Evolutionary conservation across 2,329 filamentous ascomycete genomes (phyloP).

Genomic region (Aureobasidium namibiae): DNA sequence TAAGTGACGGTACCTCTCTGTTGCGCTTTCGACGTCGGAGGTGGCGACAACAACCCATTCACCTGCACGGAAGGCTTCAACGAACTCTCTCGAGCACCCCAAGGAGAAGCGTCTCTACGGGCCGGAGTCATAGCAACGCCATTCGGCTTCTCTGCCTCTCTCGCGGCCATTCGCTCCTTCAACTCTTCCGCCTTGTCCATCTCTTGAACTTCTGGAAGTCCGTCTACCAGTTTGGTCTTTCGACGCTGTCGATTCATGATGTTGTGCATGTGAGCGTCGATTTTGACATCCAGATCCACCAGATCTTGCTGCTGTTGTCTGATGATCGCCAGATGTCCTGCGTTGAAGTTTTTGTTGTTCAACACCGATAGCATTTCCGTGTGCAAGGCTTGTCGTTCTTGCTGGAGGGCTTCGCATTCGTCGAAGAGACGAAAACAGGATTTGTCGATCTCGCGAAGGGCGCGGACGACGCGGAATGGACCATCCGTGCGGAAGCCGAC

Average conservation of each 20-base stretch:
- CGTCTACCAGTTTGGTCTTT: not conserved
- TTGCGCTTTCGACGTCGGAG: not conserved
- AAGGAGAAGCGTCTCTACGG: not conserved
- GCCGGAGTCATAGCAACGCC: not conserved
- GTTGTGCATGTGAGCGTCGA: not conserved
- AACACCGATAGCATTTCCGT: not conserved
- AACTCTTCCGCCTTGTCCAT: not conserved
- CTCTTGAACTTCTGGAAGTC: constrained; percentile 1
- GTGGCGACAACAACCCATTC: not conserved
- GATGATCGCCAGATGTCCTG: not conserved
- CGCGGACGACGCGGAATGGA: not conserved
- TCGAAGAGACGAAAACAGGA: not conserved
- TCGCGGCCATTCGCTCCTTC: not conserved
- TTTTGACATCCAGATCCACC: not conserved
- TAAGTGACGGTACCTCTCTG: not conserved
- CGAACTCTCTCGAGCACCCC: not conserved
- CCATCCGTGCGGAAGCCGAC: not conserved
- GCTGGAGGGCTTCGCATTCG: not conserved
- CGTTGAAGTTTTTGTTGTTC: not conserved
- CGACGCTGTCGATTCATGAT: not conserved
- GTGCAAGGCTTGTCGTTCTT: not conserved
- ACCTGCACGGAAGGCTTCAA: not conserved
- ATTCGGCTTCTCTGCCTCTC: not conserved
- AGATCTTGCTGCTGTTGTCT: not conserved
- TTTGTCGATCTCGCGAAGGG: constrained; percentile 3